A percentile compares a stretch with the other conserved stretches of the same genome.
phyloP scores from a whole-genome alignment of 1,284 basidiomycete species.

The Ceratobasidium sp. region DNA sequence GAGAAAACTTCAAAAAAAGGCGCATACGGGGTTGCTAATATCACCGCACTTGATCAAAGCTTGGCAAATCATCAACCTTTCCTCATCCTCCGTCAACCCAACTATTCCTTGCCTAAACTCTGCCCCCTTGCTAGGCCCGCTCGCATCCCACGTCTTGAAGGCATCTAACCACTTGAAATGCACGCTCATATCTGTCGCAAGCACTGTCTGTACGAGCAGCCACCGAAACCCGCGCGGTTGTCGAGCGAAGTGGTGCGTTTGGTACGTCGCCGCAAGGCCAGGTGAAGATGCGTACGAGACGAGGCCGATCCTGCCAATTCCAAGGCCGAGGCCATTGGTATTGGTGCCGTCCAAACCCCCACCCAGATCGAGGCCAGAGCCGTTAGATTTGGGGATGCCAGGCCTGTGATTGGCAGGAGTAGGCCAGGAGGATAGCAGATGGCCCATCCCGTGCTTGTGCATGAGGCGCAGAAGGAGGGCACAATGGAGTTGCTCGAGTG shows the following conservation, averaged over 20 bases:
- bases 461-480: slow-evolving; percentile 82
- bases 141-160: slow-evolving; percentile 53
- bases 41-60: slow-evolving; percentile 94
- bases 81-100: slow-evolving; percentile 55
- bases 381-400: slow-evolving; percentile 18
- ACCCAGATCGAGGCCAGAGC: slow-evolving; percentile 19
- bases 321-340: slow-evolving; percentile 3
- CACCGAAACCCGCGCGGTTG: slow-evolving; percentile 62
- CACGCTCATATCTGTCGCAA: slow-evolving; percentile 92
- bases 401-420: background rate
- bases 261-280: slow-evolving; percentile 22
- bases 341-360: slow-evolving; percentile 56
- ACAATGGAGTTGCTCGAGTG: slow-evolving; percentile 92
- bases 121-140: slow-evolving; percentile 4
- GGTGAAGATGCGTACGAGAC: slow-evolving; percentile 22
- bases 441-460: slow-evolving; percentile 77
- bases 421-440: slow-evolving; percentile 51
- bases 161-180: slow-evolving; percentile 83
- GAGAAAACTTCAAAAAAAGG: slow-evolving; percentile 22
- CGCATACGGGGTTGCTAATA: slow-evolving; percentile 90
- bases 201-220: slow-evolving; percentile 76
- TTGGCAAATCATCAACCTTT: slow-evolving; percentile 76
- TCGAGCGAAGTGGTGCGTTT: background rate
- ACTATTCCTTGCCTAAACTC: slow-evolving; percentile 49
- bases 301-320: slow-evolving; percentile 52